phyloP scores from a whole-genome alignment of 768 basidiomycete species.

The Phaffia tasmanica region DNA sequence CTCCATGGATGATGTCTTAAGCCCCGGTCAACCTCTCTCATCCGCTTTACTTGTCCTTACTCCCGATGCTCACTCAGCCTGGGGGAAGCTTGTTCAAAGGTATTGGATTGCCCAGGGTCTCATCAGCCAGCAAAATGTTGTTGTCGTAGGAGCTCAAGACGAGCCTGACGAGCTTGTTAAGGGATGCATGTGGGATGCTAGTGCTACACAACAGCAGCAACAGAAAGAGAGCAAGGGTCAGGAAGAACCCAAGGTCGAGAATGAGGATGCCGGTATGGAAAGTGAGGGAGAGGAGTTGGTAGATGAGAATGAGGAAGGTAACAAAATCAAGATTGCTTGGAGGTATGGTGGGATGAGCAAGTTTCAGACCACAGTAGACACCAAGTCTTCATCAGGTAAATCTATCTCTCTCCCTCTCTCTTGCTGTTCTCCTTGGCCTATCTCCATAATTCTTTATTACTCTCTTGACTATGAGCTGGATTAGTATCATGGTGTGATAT shows the following conservation, averaged over 20 bases:
- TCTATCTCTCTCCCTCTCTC: not conserved
- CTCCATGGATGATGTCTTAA: conserved; percentile 87
- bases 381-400: conserved; percentile 9
- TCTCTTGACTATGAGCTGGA: not conserved
- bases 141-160: conserved; percentile 49
- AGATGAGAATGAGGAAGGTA: conserved; percentile 34
- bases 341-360: conserved; percentile 87
- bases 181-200: conserved; percentile 71
- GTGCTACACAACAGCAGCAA: conserved; percentile 24
- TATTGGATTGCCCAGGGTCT: conserved; percentile 86
- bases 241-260: conserved; percentile 26
- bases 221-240: conserved; percentile 16
- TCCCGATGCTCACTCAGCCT: conserved; percentile 77
- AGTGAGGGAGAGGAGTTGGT: conserved; percentile 36
- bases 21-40: conserved; percentile 68
- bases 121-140: conserved; percentile 55
- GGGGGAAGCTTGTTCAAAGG: conserved; percentile 70
- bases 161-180: conserved; percentile 48
- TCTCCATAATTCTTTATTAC: not conserved
- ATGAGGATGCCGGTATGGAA: conserved; percentile 38
- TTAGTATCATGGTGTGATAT: too few relatives aligned
- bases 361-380: conserved; percentile 69
- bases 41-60: conserved; percentile 61
- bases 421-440: not conserved
- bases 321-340: conserved; percentile 89